Base-by-base conservation (phyloP, 2,329 filamentous ascomycete species). In the Aspergillus neotritici region DNA sequence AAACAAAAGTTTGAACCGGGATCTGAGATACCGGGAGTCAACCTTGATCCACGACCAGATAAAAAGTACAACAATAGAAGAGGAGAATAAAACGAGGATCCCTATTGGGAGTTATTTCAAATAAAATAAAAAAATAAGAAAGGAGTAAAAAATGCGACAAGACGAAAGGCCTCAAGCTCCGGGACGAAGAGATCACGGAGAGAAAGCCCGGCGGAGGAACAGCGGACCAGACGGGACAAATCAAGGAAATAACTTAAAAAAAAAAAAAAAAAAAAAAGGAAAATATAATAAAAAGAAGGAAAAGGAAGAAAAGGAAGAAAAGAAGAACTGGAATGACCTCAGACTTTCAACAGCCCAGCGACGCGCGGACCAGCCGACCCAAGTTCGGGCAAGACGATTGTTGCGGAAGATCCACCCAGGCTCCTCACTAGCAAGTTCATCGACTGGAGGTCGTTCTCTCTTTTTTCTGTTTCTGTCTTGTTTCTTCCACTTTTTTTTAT, bases 401-500 rank as follows among this genome's bases (percentile, higher is more conserved):
- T 31, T 29, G 34, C 15, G 34, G 17, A 36, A 34, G 39, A 21
- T 37, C 44, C 28, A 16, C 38, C 41, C 37, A 34, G 33, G 51
- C 48, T 55, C 57, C 49, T 60, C 54, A 60, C 54, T 61, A 61
- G 49, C 58, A 49, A 57, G 46, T 40, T 52, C 58, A 61, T 61
- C 49, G 49, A 51, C 41, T 46, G 38, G 31, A 7, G 30, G 10
- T 15, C 28, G 21, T 29, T 14, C 17, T 29, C 17, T 29, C 11
- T 8, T 13, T 29, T 2, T 21, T 21, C 17, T 21, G 3, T 3
- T 5, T 6, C 4, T 21, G 5, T 21, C 17, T 21, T 21, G 5
- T 21, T 21, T 21, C n/a, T n/a, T n/a, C n/a, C n/a, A n/a, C n/a
- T n/a, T n/a, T n/a, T n/a, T n/a, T n/a, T n/a, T n/a, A n/a, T n/a